Percentiles rank a stretch among this genome's conserved stretches.
Evolutionary conservation across 352 stramenopile genomes (phyloP).

Genomic region (Pythium chondricola): DNA sequence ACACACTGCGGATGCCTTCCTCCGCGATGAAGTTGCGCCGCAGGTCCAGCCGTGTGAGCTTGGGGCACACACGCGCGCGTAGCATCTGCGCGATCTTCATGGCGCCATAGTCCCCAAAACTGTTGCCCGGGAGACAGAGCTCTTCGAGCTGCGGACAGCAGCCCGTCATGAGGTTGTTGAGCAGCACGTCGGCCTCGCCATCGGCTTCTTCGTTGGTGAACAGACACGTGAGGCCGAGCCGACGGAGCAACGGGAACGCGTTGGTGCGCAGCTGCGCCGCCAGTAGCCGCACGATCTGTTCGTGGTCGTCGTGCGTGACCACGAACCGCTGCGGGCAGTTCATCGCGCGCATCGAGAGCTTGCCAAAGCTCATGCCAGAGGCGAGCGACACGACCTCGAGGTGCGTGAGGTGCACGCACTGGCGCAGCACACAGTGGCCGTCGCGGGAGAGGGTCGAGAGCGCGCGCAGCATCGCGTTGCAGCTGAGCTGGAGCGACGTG

Average conservation of each 20-base stretch:
- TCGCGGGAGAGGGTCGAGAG: conserved; percentile 28
- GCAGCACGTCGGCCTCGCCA: conserved; percentile 71
- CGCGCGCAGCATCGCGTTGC: conserved; percentile 60
- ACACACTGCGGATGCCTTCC: conserved; percentile 64
- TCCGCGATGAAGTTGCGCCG: conserved; percentile 85
- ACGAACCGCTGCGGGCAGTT: conserved; percentile 84
- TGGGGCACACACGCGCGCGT: conserved; percentile 63
- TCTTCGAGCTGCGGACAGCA: conserved; percentile 74
- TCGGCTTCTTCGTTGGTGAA: conserved; percentile 86
- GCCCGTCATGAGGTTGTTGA: conserved; percentile 74
- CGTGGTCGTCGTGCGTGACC: conserved; percentile 83
- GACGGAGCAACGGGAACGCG: conserved; percentile 46
- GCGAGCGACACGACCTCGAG: conserved; percentile 79
- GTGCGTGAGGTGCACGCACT: conserved; percentile 58
- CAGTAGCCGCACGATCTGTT: conserved; percentile 77
- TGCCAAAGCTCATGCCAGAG: conserved; percentile 75
- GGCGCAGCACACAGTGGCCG: conserved; percentile 38
- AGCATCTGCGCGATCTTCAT: conserved; percentile 81
- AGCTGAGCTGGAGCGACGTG: conserved; percentile 70
- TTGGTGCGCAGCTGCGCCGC: conserved; percentile 55
- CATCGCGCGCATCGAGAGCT: conserved; percentile 77
- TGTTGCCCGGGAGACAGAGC: conserved; percentile 78
- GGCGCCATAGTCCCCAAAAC: conserved; percentile 78
- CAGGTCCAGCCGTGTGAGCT: conserved; percentile 73
- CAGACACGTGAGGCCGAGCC: conserved; percentile 67